These are phyloP conservation scores for Ceratocystis huliohia DNA, from an alignment of 2,329 filamentous ascomycete genomes.

Conservation along the genomic window DNA sequence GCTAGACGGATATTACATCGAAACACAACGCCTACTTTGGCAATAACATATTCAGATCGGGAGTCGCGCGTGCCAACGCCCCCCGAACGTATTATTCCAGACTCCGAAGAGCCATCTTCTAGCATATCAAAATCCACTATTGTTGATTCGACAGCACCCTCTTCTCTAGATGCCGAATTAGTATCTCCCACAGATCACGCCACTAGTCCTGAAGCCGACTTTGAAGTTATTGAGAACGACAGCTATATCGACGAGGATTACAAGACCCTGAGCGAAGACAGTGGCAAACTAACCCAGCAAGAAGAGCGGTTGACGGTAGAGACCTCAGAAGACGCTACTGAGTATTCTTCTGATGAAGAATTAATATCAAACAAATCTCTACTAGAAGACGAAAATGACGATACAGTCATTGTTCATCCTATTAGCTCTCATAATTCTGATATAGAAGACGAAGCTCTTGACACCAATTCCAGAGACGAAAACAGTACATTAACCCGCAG, in stretches of 20 bases:
- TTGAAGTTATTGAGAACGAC: background rate
- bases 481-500: background rate
- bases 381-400: slow-evolving; percentile 4
- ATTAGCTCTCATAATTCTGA: background rate
- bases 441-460: background rate
- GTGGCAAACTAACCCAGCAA: background rate
- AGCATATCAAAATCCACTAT: background rate
- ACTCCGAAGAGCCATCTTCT: slow-evolving; percentile 25
- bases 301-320: background rate
- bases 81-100: slow-evolving; percentile 23
- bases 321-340: background rate
- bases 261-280: background rate
- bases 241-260: background rate
- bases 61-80: background rate
- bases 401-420: background rate
- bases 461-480: background rate
- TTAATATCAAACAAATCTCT: background rate
- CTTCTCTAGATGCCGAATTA: background rate
- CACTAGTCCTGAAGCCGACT: background rate
- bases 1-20: background rate
- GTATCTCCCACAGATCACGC: background rate
- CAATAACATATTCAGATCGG: too few species aligned
- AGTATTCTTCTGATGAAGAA: background rate
- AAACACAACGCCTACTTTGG: too few species aligned
- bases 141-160: slow-evolving; percentile 5